These are phyloP conservation scores for Tephrocybe sp. DNA, from an alignment of 768 basidiomycete genomes.

Conservation along the genomic window DNA sequence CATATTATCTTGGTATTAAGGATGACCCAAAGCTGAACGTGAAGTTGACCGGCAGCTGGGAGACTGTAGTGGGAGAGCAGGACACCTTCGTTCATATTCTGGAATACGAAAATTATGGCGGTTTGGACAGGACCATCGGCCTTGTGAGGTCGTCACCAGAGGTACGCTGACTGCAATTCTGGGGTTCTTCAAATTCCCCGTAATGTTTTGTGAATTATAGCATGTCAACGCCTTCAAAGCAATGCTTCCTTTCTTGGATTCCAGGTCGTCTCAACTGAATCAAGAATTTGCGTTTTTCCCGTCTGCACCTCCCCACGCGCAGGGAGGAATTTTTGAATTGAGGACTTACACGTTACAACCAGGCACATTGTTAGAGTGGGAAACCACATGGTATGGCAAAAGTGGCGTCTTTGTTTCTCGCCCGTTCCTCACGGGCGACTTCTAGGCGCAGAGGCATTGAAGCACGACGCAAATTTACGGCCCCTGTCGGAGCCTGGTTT, in stretches of 20 bases:
- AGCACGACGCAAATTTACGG: constrained; percentile 84
- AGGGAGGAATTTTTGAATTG: constrained; percentile 94
- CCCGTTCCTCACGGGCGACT: constrained; percentile 1
- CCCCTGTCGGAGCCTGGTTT: constrained; percentile 91
- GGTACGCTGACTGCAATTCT: constrained; percentile 25
- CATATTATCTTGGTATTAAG: constrained; percentile 81
- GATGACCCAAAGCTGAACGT: constrained; percentile 72
- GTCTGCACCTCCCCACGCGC: constrained; percentile 80
- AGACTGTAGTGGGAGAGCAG: constrained; percentile 85
- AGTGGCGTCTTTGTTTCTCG: constrained; percentile 7
- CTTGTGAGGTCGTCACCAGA: constrained; percentile 71
- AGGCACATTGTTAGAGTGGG: constrained; percentile 94
- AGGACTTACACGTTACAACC: constrained; percentile 87
- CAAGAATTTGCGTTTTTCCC: constrained; percentile 98
- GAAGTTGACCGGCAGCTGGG: constrained; percentile 94
- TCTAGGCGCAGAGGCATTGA: constrained; percentile 90
- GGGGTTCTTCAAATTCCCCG: too few species aligned
- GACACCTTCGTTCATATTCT: constrained; percentile 82
- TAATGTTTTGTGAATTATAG: constrained; percentile 31
- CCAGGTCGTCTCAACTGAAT: constrained; percentile 74
- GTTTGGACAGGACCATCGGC: constrained; percentile 75
- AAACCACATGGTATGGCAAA: constrained; percentile 74
- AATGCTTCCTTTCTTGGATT: constrained; percentile 75
- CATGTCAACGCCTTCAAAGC: constrained; percentile 68
- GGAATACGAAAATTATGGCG: constrained; percentile 93